A percentile compares a stretch with the other conserved stretches of the same genome.
phyloP scores from a whole-genome alignment of 352 stramenopile species.

The Thraustochytrium striatum region DNA sequence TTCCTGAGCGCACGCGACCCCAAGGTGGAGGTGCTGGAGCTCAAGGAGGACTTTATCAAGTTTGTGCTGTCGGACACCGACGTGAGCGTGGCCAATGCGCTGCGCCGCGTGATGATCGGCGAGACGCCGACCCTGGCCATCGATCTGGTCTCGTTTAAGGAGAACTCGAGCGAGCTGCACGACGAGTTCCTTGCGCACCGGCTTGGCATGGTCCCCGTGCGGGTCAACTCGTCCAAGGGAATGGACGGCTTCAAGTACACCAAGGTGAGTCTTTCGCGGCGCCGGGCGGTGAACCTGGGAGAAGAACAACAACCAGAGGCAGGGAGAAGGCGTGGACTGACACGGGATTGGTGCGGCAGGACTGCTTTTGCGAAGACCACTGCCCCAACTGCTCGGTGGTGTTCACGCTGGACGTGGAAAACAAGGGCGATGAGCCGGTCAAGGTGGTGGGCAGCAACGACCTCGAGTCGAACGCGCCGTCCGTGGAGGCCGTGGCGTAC shows the following conservation, averaged over 20 bases:
- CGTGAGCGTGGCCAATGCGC: constrained; percentile 89
- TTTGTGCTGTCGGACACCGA: constrained; percentile 96
- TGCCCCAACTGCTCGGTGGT: constrained; percentile 92
- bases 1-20: neutral
- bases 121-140: constrained; percentile 94
- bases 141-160: constrained; percentile 94
- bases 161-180: constrained; percentile 94
- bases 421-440: constrained; percentile 53
- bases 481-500: constrained; percentile 63
- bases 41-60: constrained; percentile 58
- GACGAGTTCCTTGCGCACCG: constrained; percentile 98
- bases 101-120: constrained; percentile 94
- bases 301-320: too few relatives aligned
- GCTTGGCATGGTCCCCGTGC: constrained; percentile 92
- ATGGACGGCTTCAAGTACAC: constrained; percentile 77
- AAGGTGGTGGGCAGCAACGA: constrained; percentile 62
- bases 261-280: too few relatives aligned
- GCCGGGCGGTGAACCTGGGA: too few relatives aligned
- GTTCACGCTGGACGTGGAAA: constrained; percentile 87
- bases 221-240: constrained; percentile 46
- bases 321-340: constrained; percentile 46
- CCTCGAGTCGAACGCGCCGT: constrained; percentile 60
- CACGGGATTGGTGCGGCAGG: too few relatives aligned
- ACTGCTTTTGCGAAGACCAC: constrained; percentile 68
- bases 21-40: constrained; percentile 42